Evolutionary conservation across 2,329 filamentous ascomycete species (phyloP), one percentile per base, ranked within the genome.

Genomic region (Plenodomus lindquistii): DNA sequence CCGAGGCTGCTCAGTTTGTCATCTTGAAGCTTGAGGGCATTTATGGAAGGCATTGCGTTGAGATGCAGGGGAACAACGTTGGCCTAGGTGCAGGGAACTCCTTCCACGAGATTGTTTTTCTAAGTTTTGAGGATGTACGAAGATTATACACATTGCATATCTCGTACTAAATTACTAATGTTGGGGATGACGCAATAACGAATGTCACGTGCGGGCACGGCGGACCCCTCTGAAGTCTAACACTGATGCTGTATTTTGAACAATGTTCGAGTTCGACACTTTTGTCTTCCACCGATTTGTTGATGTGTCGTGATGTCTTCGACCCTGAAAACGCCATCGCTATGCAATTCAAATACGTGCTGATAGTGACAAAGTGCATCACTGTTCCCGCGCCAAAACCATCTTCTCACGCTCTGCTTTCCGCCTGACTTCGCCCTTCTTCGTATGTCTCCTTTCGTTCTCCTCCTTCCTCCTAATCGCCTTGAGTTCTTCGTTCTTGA

Each of bases 371-470:
- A 18, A 4, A 37, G 40, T 13, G 31, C n/a, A 37, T 62, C 47
- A 87, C 70, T 85, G 76, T 72, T 86, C 84, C 18, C 75, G 78
- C 27, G 86, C 85, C 69, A 97, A 69, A 48, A 99, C 81, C 82
- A 95, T 93, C 83, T 97, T 97, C 75, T 97, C 91, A 69, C 94
- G 85, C 77, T 96, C 91, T 56, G 84, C 85, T 72, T 83, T 82
- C 63, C 89, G 79, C 72, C 84, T 83, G 71, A 86, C 79, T 61
- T 87, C 84, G 62, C 90, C 87, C 79, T 94, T 93, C 79, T 88
- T 91, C 49, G 85, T 88, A 73, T 99, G 93, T 73, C 89, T 91
- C 59, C 94, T 83, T 75, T 96, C 89, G 70, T 99, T 99, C 79
- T 99, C 94, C 66, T 96, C 89, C 62, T 86, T 86, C 63, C 90